Base-by-base conservation (phyloP, 2,329 filamentous ascomycete genomes). In the Hymenoscyphus fraxineus region DNA sequence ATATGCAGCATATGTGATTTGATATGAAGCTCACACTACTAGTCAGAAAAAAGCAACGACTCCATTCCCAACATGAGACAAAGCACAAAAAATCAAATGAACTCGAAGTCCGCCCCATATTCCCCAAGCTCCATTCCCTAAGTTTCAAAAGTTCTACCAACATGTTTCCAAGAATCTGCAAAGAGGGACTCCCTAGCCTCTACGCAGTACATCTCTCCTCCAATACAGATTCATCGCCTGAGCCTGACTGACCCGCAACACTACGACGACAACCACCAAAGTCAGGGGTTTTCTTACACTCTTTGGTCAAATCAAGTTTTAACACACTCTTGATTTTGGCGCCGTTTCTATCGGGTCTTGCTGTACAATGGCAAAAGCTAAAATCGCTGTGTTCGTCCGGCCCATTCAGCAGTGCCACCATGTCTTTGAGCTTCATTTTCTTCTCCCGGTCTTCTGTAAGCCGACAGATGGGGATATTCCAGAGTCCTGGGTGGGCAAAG, bases 341-440 rank as follows among this genome's bases (percentile, higher is more conserved):
- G n/a, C 47, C 47, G 6, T 27, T 54, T 54, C 27, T 22, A 54
- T 54, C 19, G 7, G 13, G 19, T 54, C 47, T 19, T 27, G 22
- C 47, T 54, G 19, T 19, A 54, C 47, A 27, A 54, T 27, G 19
- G 2, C n/a, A 54, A 54, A 54, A 54, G 47, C 47, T 54, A 22
- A 51, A 54, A 54, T 54, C 19, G 47, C 22, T 22, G 19, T 54
- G 22, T 27, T 12, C 47, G 47, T 54, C 22, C 19, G 47, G 47
- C 10, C 19, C 47, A 12, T 54, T 54, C 7, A 54, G 19, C 47
- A 54, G 22, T 54, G 47, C 47, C 22, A 22, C 19, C 47, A 54
- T 54, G 47, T 54, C 47, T 54, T 54, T 54, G 47, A 54, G 47
- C 13, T 54, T 54, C 6, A 19, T 51, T 51, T 51, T 51, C 44